Evolutionary conservation across 2,329 filamentous ascomycete species (phyloP).

Genomic region (Claviceps paspali): DNA sequence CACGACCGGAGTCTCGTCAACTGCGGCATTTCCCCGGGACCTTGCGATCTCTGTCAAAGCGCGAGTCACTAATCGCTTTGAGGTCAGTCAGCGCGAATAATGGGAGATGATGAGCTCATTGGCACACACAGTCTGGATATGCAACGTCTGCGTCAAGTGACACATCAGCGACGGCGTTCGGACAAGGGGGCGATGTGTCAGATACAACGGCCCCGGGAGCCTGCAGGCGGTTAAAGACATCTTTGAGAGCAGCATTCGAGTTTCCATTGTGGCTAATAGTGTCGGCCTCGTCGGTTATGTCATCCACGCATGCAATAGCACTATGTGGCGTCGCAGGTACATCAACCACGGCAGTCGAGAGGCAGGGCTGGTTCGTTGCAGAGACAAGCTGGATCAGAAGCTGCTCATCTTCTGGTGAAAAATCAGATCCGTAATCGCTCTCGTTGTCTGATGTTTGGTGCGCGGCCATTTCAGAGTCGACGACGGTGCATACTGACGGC

Average conservation of each 20-base stretch:
- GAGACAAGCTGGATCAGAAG: slow-evolving; percentile 20
- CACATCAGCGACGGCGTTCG: slow-evolving; percentile 1
- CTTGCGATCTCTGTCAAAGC: slow-evolving; percentile 17
- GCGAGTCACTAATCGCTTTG: slow-evolving; percentile 51
- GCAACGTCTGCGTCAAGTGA: slow-evolving; percentile 16
- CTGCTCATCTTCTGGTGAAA: slow-evolving; percentile 31
- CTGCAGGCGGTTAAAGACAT: neutral
- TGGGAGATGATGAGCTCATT: neutral
- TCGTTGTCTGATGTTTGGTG: slow-evolving; percentile 11
- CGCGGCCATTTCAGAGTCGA: slow-evolving; percentile 2
- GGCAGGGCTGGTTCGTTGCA: slow-evolving; percentile 4
- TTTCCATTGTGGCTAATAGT: neutral
- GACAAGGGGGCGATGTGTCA: neutral
- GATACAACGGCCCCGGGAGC: neutral
- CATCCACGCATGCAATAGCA: neutral
- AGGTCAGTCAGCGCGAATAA: slow-evolving; percentile 36
- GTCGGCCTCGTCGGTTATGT: slow-evolving; percentile 1
- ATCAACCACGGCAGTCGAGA: neutral
- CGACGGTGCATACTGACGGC: neutral
- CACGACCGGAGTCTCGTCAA: no score
- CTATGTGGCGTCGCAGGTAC: neutral
- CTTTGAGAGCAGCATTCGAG: neutral
- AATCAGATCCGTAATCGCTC: slow-evolving; percentile 31
- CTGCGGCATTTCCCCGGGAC: slow-evolving; percentile 7
- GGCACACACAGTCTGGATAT: slow-evolving; percentile 39